Conservation (phyloP, 352 stramenopile genomes). For the Globisporangium carolinianum region DNA sequence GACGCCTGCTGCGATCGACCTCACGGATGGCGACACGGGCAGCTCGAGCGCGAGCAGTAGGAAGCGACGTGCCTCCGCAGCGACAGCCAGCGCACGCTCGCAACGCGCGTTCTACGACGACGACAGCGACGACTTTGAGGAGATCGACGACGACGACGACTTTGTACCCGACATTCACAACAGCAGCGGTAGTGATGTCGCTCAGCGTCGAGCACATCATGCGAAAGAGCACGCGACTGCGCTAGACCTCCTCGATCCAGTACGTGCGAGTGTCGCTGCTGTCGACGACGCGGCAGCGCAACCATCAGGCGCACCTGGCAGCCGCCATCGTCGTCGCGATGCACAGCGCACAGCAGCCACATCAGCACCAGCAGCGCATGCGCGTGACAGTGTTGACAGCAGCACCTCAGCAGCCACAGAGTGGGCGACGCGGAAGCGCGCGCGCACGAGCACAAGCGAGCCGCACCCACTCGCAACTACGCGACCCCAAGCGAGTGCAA, state of each 20-base stretch:
- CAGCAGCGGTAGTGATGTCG: constrained; percentile 7
- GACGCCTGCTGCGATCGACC: constrained; percentile 33
- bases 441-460: neutral
- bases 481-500: neutral
- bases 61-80: constrained; percentile 1
- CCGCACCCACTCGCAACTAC: neutral
- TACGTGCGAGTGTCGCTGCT: neutral
- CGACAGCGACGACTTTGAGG: constrained; percentile 25
- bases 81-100: neutral
- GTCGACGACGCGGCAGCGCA: too few relatives aligned
- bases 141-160: neutral
- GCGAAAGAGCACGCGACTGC: constrained; percentile 13
- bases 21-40: constrained; percentile 18
- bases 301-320: constrained; percentile 7
- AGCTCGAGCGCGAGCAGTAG: neutral
- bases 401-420: neutral
- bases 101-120: constrained; percentile 44
- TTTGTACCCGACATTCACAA: constrained; percentile 14
- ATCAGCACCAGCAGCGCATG: neutral
- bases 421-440: constrained; percentile 8
- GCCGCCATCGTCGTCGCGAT: constrained; percentile 2
- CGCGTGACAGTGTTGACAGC: neutral
- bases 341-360: neutral
- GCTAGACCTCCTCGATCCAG: constrained; percentile 33
- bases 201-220: too few relatives aligned